phyloP scores from a whole-genome alignment of 148 eudicot genomes.

The Rhododendron mucronatum region DNA sequence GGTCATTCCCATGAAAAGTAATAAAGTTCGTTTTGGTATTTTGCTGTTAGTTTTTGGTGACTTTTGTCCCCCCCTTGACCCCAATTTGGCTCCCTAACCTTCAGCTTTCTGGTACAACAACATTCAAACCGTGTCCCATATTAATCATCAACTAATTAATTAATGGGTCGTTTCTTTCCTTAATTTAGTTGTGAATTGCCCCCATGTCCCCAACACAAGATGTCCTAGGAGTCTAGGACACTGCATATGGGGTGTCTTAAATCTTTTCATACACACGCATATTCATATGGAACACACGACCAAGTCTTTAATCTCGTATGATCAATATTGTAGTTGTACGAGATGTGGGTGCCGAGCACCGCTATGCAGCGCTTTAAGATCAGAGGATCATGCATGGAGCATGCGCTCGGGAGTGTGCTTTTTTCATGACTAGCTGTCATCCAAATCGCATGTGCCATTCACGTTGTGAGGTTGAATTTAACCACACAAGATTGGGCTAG shows the following conservation, averaged over 20 bases:
- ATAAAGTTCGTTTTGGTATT: conserved; percentile 10
- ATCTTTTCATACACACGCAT: no score
- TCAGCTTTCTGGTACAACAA: not conserved
- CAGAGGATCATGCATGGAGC: not conserved
- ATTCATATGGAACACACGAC: no score
- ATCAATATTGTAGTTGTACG: no score
- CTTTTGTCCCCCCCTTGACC: not conserved
- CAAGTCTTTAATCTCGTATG: not conserved
- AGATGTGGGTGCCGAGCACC: not conserved
- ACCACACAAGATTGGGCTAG: not conserved
- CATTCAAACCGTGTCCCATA: not conserved
- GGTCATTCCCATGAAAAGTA: conserved; percentile 11
- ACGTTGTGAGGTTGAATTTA: not conserved
- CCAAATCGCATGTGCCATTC: not conserved
- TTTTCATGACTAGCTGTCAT: not conserved
- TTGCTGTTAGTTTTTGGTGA: conserved; percentile 8
- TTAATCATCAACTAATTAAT: not conserved
- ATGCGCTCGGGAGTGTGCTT: not conserved
- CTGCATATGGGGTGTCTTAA: no score
- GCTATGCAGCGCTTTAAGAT: not conserved
- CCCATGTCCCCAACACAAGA: not conserved
- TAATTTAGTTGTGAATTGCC: not conserved
- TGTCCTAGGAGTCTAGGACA: not conserved
- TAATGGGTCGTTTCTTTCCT: not conserved
- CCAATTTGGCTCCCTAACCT: not conserved